Percentiles rank a stretch among this genome's conserved stretches.
phyloP scores from a whole-genome alignment of 73 alveolate genomes.

The Symbiodinium pilosum region DNA sequence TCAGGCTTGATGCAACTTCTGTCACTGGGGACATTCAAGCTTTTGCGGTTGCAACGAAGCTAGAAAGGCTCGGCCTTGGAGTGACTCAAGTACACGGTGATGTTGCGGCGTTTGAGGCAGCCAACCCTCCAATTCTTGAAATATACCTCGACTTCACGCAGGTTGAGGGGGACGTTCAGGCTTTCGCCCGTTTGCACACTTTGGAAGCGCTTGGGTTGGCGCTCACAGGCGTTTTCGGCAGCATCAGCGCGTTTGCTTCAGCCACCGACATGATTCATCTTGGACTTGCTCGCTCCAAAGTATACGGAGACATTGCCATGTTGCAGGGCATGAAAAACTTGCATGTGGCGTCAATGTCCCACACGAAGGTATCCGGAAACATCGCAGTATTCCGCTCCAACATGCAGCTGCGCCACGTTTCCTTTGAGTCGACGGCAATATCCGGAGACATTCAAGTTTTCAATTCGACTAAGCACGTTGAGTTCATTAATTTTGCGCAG shows the following conservation, averaged over 20 bases:
- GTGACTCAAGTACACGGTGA: not conserved
- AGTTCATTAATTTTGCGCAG: not conserved
- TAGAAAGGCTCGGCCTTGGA: not conserved
- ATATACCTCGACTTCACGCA: not conserved
- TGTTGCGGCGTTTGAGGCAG: not conserved
- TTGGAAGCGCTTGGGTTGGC: not conserved
- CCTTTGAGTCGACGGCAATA: not conserved
- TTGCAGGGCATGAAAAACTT: not conserved
- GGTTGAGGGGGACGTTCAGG: not conserved
- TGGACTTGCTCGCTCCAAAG: not conserved
- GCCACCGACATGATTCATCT: not conserved
- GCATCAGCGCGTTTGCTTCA: not conserved
- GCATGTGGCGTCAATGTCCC: not conserved
- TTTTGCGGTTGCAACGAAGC: not conserved
- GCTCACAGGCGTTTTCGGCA: not conserved
- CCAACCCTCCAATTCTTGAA: not conserved
- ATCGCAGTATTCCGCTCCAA: not conserved
- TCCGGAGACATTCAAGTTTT: not conserved
- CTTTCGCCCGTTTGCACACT: not conserved
- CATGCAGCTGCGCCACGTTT: not conserved
- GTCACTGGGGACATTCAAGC: not conserved
- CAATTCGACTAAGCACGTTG: not conserved
- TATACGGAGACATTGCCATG: not conserved
- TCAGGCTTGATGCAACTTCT: not conserved
- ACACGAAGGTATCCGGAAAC: not conserved